These are phyloP conservation scores for Pyricularia pennisetigena DNA, from an alignment of 2,329 filamentous ascomycete genomes.

Conservation along the genomic window DNA sequence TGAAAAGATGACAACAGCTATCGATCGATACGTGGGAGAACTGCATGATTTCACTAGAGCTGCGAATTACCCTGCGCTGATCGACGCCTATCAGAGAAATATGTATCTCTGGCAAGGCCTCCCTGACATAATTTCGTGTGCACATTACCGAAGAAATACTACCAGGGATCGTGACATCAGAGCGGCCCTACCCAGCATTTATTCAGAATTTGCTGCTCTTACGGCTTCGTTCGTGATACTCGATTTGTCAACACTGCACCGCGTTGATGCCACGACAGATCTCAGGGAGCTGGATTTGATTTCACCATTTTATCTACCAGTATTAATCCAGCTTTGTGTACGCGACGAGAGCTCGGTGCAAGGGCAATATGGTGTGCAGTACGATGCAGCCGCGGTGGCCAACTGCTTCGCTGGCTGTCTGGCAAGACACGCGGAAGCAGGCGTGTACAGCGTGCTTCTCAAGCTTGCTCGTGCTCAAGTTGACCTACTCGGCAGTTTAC, in stretches of 20 bases:
- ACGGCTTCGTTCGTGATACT: constrained; percentile 41
- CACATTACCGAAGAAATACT: constrained; percentile 8
- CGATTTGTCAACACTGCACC: constrained; percentile 29
- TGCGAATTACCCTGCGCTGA: constrained; percentile 22
- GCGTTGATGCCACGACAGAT: constrained; percentile 14
- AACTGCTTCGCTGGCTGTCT: constrained; percentile 29
- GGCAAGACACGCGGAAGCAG: constrained; percentile 18
- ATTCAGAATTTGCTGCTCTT: constrained; percentile 33
- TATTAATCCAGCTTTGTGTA: neutral
- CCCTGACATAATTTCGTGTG: constrained; percentile 35
- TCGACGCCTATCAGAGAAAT: constrained; percentile 33
- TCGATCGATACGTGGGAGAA: constrained; percentile 40
- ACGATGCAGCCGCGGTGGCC: constrained; percentile 29
- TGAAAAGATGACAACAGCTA: constrained; percentile 29
- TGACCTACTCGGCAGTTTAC: constrained; percentile 30
- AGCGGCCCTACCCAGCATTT: constrained; percentile 25
- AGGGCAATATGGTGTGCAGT: constrained; percentile 18
- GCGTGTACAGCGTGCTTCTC: constrained; percentile 31
- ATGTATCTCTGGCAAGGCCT: constrained; percentile 41
- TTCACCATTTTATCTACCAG: constrained; percentile 32
- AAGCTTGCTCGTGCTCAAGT: constrained; percentile 31
- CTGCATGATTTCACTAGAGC: constrained; percentile 32
- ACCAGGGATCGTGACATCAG: constrained; percentile 16
- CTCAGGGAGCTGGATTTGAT: constrained; percentile 26
- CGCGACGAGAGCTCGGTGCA: constrained; percentile 4